Percentiles rank a stretch among this genome's conserved stretches.
Conservation (phyloP, 2,329 filamentous ascomycete genomes). For the Penicillium brevicompactum region DNA sequence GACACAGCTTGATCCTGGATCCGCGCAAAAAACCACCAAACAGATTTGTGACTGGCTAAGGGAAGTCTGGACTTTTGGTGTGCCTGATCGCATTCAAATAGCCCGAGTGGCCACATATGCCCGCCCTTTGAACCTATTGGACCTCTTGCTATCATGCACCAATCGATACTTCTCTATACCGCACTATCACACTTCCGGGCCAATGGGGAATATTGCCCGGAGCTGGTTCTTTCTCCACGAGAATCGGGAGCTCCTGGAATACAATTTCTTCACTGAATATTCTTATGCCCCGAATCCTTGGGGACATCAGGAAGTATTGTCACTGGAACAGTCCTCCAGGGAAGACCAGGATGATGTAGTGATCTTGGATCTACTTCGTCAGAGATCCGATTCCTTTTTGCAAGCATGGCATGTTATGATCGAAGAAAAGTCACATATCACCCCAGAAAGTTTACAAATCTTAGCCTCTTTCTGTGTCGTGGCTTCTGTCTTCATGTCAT, state of each 20-base stretch:
- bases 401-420: conserved; percentile 48
- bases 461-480: conserved; percentile 53
- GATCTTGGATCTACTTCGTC: conserved; percentile 49
- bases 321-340: conserved; percentile 27
- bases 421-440: conserved; percentile 49
- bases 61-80: conserved; percentile 70
- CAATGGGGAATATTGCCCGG: conserved; percentile 33
- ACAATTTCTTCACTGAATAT: conserved; percentile 49
- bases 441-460: conserved; percentile 53
- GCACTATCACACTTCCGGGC: conserved; percentile 24
- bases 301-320: conserved; percentile 22
- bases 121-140: conserved; percentile 66
- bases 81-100: conserved; percentile 67
- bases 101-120: conserved; percentile 65
- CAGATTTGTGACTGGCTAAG: conserved; percentile 81
- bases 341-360: conserved; percentile 37
- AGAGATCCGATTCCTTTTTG: conserved; percentile 49
- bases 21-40: conserved; percentile 67
- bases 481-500: conserved; percentile 40
- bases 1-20: conserved; percentile 68
- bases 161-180: conserved; percentile 49
- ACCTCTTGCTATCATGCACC: conserved; percentile 70
- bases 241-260: conserved; percentile 49
- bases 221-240: conserved; percentile 45
- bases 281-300: conserved; percentile 26